Evolutionary conservation across 2,329 filamentous ascomycete species (phyloP).

Genomic region (Hypomyces rosellus): DNA sequence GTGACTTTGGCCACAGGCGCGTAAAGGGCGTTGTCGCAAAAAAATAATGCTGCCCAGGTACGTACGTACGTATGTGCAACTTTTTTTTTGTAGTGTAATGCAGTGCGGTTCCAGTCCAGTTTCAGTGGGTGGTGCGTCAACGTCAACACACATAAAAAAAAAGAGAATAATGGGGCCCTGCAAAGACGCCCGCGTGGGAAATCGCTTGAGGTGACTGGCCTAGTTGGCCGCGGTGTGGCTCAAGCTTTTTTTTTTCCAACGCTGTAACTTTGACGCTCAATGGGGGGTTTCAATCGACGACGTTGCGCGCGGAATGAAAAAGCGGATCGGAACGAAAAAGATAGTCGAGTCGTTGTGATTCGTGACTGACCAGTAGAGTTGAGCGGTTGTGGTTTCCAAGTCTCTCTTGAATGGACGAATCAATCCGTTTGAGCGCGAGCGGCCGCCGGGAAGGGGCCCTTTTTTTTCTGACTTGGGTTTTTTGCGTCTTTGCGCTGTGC

Average conservation of each 20-base stretch:
- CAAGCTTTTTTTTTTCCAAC: background rate
- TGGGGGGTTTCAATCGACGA: background rate
- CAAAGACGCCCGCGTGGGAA: background rate
- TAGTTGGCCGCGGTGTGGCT: background rate
- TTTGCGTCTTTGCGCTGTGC: constrained; percentile 11
- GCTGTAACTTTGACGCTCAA: background rate
- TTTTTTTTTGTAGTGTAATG: too few relatives aligned
- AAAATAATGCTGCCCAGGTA: too few relatives aligned
- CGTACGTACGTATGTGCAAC: too few relatives aligned
- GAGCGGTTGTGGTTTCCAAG: constrained; percentile 7
- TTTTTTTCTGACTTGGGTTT: constrained; percentile 13
- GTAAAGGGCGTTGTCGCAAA: too few relatives aligned
- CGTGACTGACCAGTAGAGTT: constrained; percentile 17
- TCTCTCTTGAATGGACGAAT: constrained; percentile 13
- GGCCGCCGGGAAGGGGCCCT: constrained; percentile 13
- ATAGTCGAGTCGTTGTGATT: constrained; percentile 15
- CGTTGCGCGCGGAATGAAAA: constrained; percentile 9
- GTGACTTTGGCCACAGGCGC: too few relatives aligned
- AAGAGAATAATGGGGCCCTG: background rate
- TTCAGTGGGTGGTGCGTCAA: too few relatives aligned
- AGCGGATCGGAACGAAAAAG: constrained; percentile 16
- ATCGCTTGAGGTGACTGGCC: constrained; percentile 1
- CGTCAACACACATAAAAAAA: too few relatives aligned
- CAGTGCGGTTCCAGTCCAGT: too few relatives aligned
- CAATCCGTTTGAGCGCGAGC: constrained; percentile 17